phyloP scores from a whole-genome alignment of 2,329 filamentous ascomycete genomes.

The Diaporthe aspalathi region DNA sequence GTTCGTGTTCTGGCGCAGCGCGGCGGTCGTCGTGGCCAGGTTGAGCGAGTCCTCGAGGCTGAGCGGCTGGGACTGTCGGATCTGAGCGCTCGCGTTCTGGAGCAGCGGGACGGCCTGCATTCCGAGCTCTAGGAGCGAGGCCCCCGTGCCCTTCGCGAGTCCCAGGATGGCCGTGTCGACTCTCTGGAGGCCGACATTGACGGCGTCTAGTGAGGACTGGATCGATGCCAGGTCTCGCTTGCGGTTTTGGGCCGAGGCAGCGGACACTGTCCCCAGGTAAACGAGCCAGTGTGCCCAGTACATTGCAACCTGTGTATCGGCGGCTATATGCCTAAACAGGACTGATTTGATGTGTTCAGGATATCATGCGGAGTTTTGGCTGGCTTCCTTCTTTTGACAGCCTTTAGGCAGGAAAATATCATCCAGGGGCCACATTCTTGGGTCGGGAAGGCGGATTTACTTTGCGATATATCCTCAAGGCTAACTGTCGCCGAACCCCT shows the following conservation, averaged over 20 bases:
- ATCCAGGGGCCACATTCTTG: not conserved
- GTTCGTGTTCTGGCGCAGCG: conserved; percentile 31
- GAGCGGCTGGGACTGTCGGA: conserved; percentile 11
- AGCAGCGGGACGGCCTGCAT: conserved; percentile 15
- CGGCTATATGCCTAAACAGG: not conserved
- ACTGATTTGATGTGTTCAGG: not conserved
- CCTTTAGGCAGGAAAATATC: not conserved
- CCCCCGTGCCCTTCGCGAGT: not conserved
- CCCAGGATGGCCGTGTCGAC: conserved; percentile 29
- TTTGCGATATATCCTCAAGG: not conserved
- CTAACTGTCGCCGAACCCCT: not conserved
- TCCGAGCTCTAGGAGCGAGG: conserved; percentile 2
- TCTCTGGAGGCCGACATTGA: conserved; percentile 27
- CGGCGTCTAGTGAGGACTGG: conserved; percentile 26
- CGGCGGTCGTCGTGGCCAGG: conserved; percentile 14
- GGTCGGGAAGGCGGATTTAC: not conserved
- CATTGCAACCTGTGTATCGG: not conserved
- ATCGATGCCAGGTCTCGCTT: conserved; percentile 27
- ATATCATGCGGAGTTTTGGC: not conserved
- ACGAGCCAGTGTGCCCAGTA: not conserved
- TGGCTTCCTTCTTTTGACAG: not conserved
- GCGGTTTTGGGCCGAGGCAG: not conserved
- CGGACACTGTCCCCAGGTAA: not conserved
- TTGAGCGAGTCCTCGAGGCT: conserved; percentile 21
- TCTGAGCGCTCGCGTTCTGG: conserved; percentile 21